Evolutionary conservation across 2,329 filamentous ascomycete genomes (phyloP).

Genomic region (Amesomyces nigricolor): DNA sequence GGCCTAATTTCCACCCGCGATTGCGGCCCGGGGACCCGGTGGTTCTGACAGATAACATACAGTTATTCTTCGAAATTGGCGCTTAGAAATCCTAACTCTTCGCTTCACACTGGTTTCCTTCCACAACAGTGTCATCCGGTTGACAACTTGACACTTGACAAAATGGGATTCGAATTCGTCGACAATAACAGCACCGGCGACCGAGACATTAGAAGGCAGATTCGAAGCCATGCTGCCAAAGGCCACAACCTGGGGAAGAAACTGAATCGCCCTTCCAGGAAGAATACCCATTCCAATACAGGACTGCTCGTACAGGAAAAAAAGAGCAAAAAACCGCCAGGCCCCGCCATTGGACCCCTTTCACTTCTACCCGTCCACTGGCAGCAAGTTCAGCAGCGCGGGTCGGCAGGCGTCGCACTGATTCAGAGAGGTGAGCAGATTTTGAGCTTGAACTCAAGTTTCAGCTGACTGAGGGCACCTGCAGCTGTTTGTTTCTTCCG

Average conservation of each 20-base stretch:
- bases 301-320: background rate
- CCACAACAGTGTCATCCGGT: no score
- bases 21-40: no score
- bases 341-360: background rate
- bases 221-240: conserved; percentile 12
- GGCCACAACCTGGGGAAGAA: conserved; percentile 12
- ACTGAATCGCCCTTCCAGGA: conserved; percentile 6
- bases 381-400: background rate
- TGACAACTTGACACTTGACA: no score
- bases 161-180: conserved; percentile 13
- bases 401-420: background rate
- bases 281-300: background rate
- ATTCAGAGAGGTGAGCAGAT: background rate
- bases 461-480: no score
- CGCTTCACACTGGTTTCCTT: no score
- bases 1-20: no score
- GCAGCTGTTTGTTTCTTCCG: conserved; percentile 6
- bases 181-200: conserved; percentile 1
- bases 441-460: no score
- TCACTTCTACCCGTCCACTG: background rate
- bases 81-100: no score
- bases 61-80: no score
- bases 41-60: no score
- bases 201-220: background rate
- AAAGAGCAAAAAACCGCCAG: background rate